phyloP scores from a whole-genome alignment of 2,329 filamentous ascomycete species.

The Metarhizium robertsii region DNA sequence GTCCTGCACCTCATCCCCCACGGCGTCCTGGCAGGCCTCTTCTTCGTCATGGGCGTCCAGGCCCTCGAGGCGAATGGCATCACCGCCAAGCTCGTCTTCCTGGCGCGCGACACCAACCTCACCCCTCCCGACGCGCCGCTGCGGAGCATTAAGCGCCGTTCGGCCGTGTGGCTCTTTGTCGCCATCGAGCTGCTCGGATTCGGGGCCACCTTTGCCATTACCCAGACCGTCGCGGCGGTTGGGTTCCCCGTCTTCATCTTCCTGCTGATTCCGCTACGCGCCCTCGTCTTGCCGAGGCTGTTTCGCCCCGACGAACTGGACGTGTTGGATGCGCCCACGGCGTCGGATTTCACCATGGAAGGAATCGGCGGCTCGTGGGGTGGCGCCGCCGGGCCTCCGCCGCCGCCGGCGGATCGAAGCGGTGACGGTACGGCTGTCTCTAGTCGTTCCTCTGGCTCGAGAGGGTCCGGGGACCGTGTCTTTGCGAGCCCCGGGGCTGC shows the following conservation, averaged over 20 bases:
- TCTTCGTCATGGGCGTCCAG: constrained; percentile 79
- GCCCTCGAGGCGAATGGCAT: constrained; percentile 70
- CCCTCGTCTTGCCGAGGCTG: constrained; percentile 51
- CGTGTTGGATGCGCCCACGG: constrained; percentile 62
- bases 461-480: constrained; percentile 9
- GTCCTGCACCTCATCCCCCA: constrained; percentile 73
- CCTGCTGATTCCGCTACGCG: constrained; percentile 56
- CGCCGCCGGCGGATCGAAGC: constrained; percentile 3
- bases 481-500: constrained; percentile 17
- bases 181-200: constrained; percentile 60
- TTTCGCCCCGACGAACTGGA: constrained; percentile 52
- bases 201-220: constrained; percentile 72
- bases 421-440: constrained; percentile 11
- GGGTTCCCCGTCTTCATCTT: constrained; percentile 72
- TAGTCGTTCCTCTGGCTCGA: constrained; percentile 1
- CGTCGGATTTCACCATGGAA: constrained; percentile 68
- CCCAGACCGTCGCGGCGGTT: constrained; percentile 73
- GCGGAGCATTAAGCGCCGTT: constrained; percentile 47
- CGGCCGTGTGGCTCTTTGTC: constrained; percentile 64
- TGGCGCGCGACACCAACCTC: constrained; percentile 54
- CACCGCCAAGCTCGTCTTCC: constrained; percentile 63
- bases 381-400: constrained; percentile 1
- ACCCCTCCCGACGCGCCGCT: constrained; percentile 53
- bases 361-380: constrained; percentile 58
- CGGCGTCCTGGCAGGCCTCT: constrained; percentile 69